Base-by-base conservation (phyloP, 164 flowering plant species). In the Malania oleifera region DNA sequence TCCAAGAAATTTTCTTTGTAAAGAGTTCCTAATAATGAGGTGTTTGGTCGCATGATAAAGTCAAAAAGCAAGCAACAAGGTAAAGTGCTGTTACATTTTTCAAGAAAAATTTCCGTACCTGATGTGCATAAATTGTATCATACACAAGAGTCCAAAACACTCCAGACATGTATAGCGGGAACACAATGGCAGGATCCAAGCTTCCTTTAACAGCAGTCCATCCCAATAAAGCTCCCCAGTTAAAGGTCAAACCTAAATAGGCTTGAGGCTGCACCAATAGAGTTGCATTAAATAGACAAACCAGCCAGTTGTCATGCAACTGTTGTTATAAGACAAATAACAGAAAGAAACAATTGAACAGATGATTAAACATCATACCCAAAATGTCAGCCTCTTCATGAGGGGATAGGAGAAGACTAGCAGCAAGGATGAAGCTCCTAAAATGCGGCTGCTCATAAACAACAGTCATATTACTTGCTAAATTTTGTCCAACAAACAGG, bases 121-220 rank as follows among this genome's bases (percentile, higher is more conserved):
- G 97, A 77, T 95, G 99, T 47, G 99, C 99, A 79, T 95, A 95
- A 61, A 95, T 91, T 13, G 97, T 95, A 69, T 95, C 97, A 76
- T 95, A 95, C n/a, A 95, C 91, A 50, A 95, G 91, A 20, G 99
- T 95, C 97, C 99, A 95, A 59, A 58, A 91, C 12, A 91, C 89
- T 64, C 97, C 99, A 69, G 97, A 84, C 31, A 67, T 10, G 60
- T 91, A 95, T 38, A 91, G 70, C 14, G 97, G 99, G 31, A 88
- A 64, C 45, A 83, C 88, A 60, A 95, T 37, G 54, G 80, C 61
- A 55, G 89, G 93, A 71, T 88, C 91, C 75, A 95, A 67, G 72
- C 83, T 82, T 73, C 95, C 97, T 74, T 61, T 83, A 54, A 95
- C 62, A 19, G 97, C 99, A 68, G 95, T 64, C 96, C 99, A 91